Evolutionary conservation across 2,329 filamentous ascomycete genomes (phyloP).

Genomic region (Fusarium paranaense): DNA sequence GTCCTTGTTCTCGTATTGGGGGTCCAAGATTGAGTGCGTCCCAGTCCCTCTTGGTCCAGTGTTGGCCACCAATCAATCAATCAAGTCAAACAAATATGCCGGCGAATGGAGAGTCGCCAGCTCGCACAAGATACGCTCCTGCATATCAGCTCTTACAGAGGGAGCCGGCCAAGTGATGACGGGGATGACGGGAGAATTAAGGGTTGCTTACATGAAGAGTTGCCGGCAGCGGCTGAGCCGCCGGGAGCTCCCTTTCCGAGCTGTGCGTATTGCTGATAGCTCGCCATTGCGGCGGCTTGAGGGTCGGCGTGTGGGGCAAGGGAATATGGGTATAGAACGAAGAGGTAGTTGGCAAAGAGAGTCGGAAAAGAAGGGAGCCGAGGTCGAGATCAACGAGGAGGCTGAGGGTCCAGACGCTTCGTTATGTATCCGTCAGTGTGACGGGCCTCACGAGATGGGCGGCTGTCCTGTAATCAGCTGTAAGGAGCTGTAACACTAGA

Average conservation of each 20-base stretch:
- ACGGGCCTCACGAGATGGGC: slow-evolving; percentile 4
- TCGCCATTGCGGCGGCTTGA: slow-evolving; percentile 40
- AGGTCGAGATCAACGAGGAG: not conserved
- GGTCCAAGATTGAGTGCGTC: slow-evolving; percentile 1
- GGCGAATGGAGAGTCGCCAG: slow-evolving; percentile 19
- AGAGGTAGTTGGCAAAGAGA: slow-evolving; percentile 9
- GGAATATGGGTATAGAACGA: not conserved
- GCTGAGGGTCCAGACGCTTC: slow-evolving; percentile 14
- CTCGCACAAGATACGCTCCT: slow-evolving; percentile 26
- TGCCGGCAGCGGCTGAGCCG: slow-evolving; percentile 38
- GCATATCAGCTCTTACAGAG: slow-evolving; percentile 41
- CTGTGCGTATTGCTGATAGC: slow-evolving; percentile 45
- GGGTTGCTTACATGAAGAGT: slow-evolving; percentile 37
- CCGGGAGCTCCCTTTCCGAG: slow-evolving; percentile 39
- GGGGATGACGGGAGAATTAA: slow-evolving; percentile 28
- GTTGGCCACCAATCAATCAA: slow-evolving; percentile 30
- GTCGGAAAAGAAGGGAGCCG: not conserved
- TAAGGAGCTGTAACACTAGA: slow-evolving; percentile 31
- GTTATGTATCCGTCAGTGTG: slow-evolving; percentile 34
- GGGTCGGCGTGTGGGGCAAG: slow-evolving; percentile 11
- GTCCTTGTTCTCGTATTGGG: slow-evolving; percentile 3
- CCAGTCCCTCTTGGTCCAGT: not conserved
- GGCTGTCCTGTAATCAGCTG: slow-evolving; percentile 16
- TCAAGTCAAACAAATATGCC: slow-evolving; percentile 15
- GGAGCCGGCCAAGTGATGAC: slow-evolving; percentile 3